Evolutionary conservation across 495 filamentous ascomycete genomes (phyloP), one percentile per base, ranked within the genome.

Genomic region (Apiosordaria backusii): DNA sequence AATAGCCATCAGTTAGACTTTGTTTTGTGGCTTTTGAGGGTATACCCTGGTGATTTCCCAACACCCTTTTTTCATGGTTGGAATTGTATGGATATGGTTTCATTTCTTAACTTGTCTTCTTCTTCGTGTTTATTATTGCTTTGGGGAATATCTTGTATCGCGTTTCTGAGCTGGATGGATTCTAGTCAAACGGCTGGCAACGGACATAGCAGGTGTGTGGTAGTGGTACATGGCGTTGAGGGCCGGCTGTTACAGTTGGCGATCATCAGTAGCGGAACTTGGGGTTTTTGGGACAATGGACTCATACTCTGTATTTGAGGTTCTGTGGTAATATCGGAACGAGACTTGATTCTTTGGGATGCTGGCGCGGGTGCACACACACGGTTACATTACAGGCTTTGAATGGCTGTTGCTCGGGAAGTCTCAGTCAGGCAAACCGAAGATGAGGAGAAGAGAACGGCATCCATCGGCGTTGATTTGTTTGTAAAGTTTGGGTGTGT

Each of bases 11-110:
- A 15, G n/a, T 10, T 27, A 26, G 23, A 61, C 53, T 27, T 25
- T 16, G 57, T 50, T 66, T 50, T 26, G 54, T 54, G 26, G 35
- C 53, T 13, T 60, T 63, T 60, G 63, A 60, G 60, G 67, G 24
- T 63, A 69, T 69, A 69, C 67, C 67, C 63, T 35, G 60, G 67
- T 63, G 54, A 53, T 54, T 62, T 59, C 60, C 63, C 61, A 52
- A 52, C 62, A 62, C 62, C 67, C 24, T 59, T 54, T 62, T 35
- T 45, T 66, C 35, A 45, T 18, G 3, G 29, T 50, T 21, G 19
- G 59, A n/a, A 61, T 45, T 19, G 16, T 27, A 45, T 35, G 9
- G 16, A 21, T 45, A 16, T 15, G 27, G 13, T 22, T 61, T 61
- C 10, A 7, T 45, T 45, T 61, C 21, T 45, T 35, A 4, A 45